A percentile compares a stretch with the other conserved stretches of the same genome.
Evolutionary conservation across 2,329 filamentous ascomycete species (phyloP).

Genomic region (Exserohilum turcica): DNA sequence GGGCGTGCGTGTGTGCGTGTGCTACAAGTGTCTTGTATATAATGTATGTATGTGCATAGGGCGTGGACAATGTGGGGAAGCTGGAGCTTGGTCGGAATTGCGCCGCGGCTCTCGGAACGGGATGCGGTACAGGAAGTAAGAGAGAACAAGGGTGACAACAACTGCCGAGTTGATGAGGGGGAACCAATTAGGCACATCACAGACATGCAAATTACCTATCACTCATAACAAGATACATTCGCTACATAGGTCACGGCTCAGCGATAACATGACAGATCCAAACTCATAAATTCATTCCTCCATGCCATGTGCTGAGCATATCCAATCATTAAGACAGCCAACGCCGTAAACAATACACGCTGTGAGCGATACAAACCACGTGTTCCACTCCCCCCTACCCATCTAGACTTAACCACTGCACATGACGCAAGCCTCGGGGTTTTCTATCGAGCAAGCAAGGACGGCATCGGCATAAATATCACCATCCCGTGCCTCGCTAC

Average conservation of each 20-base stretch:
- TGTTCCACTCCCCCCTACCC: not conserved
- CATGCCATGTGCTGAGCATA: conserved; percentile 13
- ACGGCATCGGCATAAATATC: conserved; percentile 97
- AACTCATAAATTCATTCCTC: conserved; percentile 33
- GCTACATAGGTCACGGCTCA: not conserved
- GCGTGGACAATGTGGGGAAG: conserved; percentile 7
- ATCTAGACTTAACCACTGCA: conserved; percentile 76
- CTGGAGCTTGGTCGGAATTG: conserved; percentile 15
- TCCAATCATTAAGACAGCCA: conserved; percentile 12
- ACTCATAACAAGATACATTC: not conserved
- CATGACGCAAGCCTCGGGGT: conserved; percentile 94
- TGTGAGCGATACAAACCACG: not conserved
- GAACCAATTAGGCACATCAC: not conserved
- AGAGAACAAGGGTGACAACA: not conserved
- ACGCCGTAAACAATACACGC: not conserved
- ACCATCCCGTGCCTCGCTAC: conserved; percentile 75
- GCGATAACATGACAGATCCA: not conserved
- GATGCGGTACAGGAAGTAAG: too few relatives aligned
- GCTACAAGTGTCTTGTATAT: too few relatives aligned
- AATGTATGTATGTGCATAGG: conserved; percentile 4
- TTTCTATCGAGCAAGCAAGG: conserved; percentile 94
- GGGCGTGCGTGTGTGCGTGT: conserved; percentile 5
- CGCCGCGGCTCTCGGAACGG: conserved; percentile 12
- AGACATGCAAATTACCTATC: too few relatives aligned
- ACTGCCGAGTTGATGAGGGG: not conserved